Evolutionary conservation across 495 filamentous ascomycete species (phyloP), one percentile per base, ranked within the genome.

Genomic region (Eremomyces bilateralis): DNA sequence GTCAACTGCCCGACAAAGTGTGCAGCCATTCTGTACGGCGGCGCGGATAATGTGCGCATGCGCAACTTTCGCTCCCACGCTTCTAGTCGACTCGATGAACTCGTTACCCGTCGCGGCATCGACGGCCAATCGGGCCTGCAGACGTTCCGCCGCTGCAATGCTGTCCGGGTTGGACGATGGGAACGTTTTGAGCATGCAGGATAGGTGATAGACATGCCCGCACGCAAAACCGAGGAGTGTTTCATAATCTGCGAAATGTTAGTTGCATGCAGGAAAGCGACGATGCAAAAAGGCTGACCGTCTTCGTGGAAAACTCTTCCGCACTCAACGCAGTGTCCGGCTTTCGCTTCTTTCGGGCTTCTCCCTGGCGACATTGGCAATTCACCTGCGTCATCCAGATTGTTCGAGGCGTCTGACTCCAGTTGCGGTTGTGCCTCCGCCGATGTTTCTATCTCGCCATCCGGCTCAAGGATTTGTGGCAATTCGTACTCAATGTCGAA

Each of bases 161-260:
- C 34, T 34, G 40, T 46, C 29, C 46, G 45, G 45, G 35, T 68
- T 31, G 29, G 62, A 32, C 21, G 47, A 20, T 27, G 8, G 24
- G 24, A 22, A 16, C 16, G 34, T 44, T 46, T 41, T 56, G 1
- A 80, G 64, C 11, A 97, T 55, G 46, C 91, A 88, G 5, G 70
- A 63, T 4, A 94, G 60, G 43, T 97, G 88, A 54, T 84, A 97
- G 20, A 84, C 66, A 46, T 97, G 84, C 1, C 79, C 75, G 52
- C 88, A 97, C 3, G 79, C 77, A 42, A 94, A 97, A 20, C 79
- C 83, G 4, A 95, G 65, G 5, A 97, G 68, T 4, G 80, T 78
- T 41, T 85, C 72, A 33, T 56, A 62, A 46, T 84, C 78, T 67
- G 46, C 53, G 39, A 24, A 15, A 11, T 37, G 24, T 36, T 37